Conservation (phyloP, 2,329 filamentous ascomycete species). For the Ophiocordyceps robertsii region DNA sequence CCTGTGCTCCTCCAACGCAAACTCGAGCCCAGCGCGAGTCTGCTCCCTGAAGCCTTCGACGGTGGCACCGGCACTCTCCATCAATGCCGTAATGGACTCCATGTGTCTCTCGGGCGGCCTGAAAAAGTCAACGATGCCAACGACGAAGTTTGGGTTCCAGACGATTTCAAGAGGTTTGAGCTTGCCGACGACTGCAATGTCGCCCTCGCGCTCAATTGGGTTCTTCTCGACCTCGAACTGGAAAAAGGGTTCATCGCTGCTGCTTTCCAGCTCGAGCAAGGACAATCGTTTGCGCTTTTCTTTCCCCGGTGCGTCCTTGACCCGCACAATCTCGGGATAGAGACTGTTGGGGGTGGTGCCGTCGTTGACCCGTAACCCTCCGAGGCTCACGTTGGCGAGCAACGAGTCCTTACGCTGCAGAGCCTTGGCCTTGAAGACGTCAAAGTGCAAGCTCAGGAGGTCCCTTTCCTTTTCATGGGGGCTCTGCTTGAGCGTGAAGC, state of each 20-base stretch:
- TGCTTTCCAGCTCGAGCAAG: constrained; percentile 38
- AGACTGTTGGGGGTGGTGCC: constrained; percentile 84
- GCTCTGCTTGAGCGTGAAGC: constrained; percentile 83
- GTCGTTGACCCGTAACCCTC: constrained; percentile 87
- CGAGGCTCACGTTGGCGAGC: constrained; percentile 76
- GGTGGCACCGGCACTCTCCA: constrained; percentile 91
- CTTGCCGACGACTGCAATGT: constrained; percentile 80
- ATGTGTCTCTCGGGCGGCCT: constrained; percentile 92
- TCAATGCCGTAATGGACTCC: constrained; percentile 91
- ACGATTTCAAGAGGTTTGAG: constrained; percentile 93
- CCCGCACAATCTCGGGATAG: constrained; percentile 87
- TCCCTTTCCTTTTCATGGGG: constrained; percentile 49
- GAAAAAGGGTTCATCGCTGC: constrained; percentile 67
- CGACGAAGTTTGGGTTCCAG: constrained; percentile 88
- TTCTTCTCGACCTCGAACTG: constrained; percentile 88
- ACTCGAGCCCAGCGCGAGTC: constrained; percentile 88
- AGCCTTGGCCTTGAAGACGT: constrained; percentile 83
- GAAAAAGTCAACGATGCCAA: constrained; percentile 90
- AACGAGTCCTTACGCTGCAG: constrained; percentile 85
- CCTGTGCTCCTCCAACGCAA: constrained; percentile 94
- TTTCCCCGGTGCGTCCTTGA: constrained; percentile 66
- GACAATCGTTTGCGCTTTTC: constrained; percentile 34
- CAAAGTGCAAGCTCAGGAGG: constrained; percentile 83
- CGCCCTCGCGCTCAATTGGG: constrained; percentile 81
- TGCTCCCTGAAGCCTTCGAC: constrained; percentile 92